Evolutionary conservation across 352 stramenopile genomes (phyloP), one percentile per base, ranked within the genome.

Genomic region (Sclerospora graminicola): DNA sequence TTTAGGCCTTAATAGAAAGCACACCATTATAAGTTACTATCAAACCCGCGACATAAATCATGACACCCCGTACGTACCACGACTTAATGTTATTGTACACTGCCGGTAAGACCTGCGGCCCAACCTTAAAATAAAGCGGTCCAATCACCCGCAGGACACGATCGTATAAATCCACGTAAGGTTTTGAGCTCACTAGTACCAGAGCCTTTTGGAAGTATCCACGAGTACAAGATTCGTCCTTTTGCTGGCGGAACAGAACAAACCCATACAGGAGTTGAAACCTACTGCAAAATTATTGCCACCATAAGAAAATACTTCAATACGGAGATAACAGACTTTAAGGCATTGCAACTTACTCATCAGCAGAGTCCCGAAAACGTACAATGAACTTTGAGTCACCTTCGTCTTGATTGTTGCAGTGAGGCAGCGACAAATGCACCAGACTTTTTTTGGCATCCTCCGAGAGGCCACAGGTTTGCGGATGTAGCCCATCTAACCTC

Each of bases 401-500:
- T 38, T 92, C 81, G 36, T 89, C 71, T 54, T 88, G 79, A 40
- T 81, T 86, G 66, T 87, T 91, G 63, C 78, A 88, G 55, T 94
- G 79, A 15, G 82, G 81, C 35, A 95, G 71, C 41, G 79, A 64
- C 26, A 90, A 45, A 40, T 89, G 71, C 46, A 73, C 72, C 26
- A 90, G 56, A 60, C 75, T 88, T 51, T 67, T 74, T 45, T 70
- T 69, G 26, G 74, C 71, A 10, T 58, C 57, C 14, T 73, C 63
- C 13, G 65, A 66, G 23, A 90, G 56, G 0, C 42, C 54, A 34
- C 70, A 75, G 20, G 43, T 46, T 0, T 53, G 14, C 8, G 79
- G 76, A 46, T 86, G 57, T 37, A 90, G 35, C 45, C 62, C 66
- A 31, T 90, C 76, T 21, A 90, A 59, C 15, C 68, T 65, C 58